phyloP scores from a whole-genome alignment of 768 basidiomycete species.

The Mycena rebaudengoi region DNA sequence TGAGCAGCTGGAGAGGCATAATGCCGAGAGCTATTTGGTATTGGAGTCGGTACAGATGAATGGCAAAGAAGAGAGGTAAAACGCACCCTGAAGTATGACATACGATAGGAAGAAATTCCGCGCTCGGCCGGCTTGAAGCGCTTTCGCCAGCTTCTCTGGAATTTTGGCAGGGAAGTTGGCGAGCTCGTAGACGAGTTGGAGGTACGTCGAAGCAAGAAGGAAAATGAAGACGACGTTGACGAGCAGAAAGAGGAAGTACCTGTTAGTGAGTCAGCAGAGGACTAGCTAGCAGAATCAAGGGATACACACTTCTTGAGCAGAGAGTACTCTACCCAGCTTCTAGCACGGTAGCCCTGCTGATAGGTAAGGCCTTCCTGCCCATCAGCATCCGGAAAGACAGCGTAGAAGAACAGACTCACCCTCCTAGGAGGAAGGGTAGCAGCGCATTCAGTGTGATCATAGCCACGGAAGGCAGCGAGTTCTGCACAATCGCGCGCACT shows the following conservation, averaged over 20 bases:
- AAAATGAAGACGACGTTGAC: constrained; percentile 96
- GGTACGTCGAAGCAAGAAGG: constrained; percentile 90
- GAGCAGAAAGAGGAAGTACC: constrained; percentile 93
- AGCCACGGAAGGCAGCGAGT: constrained; percentile 90
- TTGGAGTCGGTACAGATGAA: background rate
- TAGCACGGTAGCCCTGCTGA: constrained; percentile 87
- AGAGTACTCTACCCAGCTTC: constrained; percentile 94
- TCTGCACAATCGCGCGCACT: constrained; percentile 90
- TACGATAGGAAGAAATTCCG: constrained; percentile 88
- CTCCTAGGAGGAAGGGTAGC: constrained; percentile 89
- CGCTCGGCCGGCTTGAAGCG: constrained; percentile 80
- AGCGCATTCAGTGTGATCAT: constrained; percentile 91
- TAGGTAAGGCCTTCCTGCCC: constrained; percentile 70
- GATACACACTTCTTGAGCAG: constrained; percentile 84
- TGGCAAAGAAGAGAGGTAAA: too few species aligned
- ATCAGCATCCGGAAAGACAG: constrained; percentile 5
- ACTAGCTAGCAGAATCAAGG: background rate
- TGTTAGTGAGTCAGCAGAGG: constrained; percentile 40
- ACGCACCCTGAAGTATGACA: constrained; percentile 80
- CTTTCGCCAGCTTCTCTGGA: constrained; percentile 89
- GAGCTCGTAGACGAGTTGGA: constrained; percentile 89
- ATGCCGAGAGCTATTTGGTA: constrained; percentile 76
- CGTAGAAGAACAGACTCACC: constrained; percentile 51
- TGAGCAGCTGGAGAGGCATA: constrained; percentile 95
- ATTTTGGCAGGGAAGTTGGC: constrained; percentile 95